Evolutionary conservation across 2,329 filamentous ascomycete species (phyloP), one percentile per base, ranked within the genome.

Genomic region (Talaromyces marneffei): DNA sequence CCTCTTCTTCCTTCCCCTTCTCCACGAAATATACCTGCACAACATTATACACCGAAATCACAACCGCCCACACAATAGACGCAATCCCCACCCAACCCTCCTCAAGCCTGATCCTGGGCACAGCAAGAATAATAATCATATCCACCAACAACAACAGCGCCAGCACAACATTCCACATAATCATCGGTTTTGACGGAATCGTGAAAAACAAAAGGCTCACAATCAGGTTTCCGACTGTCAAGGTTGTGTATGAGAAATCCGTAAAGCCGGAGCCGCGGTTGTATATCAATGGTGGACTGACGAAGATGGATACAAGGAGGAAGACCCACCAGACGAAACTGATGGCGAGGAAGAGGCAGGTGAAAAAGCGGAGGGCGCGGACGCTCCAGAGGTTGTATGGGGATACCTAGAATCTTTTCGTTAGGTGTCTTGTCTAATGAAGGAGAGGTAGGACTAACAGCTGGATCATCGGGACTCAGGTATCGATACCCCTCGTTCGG

Each of bases 381-480:
- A 99, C 89, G 62, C 86, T 91, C 88, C 92, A 96, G 39, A 97
- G 84, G 69, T 99, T 99, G 78, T 97, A 97, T 0, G 94, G 94
- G 2, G 91, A 90, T 25, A 90, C 87, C 78, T 80, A 57, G 31
- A 35, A 14, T 8, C 2, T 20, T 20, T 31, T 23, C 4, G 29
- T 52, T 10, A 35, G n/a, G 3, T 23, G n/a, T n/a, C n/a, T n/a
- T n/a, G n/a, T n/a, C n/a, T n/a, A n/a, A n/a, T n/a, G n/a, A n/a
- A n/a, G n/a, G n/a, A n/a, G n/a, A n/a, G n/a, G n/a, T n/a, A n/a
- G 35, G 23, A 29, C 58, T 75, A 75, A 96, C 90, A 66, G 89
- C 89, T 72, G 89, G 90, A 72, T 92, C 89, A 78, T 92, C 88
- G 12, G 89, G 89, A 68, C 88, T 89, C 59, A 92, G 79, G 69